phyloP scores from a whole-genome alignment of 164 flowering plant species.

The Umbilicus rupestris region DNA sequence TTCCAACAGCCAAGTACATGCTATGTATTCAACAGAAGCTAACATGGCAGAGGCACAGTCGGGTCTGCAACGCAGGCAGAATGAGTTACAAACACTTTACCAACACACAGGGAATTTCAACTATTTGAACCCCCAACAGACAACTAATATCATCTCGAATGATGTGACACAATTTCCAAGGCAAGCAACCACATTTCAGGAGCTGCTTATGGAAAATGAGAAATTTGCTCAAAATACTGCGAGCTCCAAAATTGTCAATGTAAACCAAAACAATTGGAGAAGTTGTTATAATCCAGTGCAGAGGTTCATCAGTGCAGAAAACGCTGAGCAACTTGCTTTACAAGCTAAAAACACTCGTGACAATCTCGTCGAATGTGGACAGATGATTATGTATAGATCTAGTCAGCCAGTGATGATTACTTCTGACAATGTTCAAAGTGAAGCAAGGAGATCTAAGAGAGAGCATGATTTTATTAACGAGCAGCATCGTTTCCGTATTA shows the following conservation, averaged over 20 bases:
- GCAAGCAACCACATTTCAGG: conserved; percentile 10
- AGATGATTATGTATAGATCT: conserved; percentile 10
- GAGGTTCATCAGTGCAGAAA: conserved; percentile 15
- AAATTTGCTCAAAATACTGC: conserved; percentile 10
- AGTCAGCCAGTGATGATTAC: conserved; percentile 14
- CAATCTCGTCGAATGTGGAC: conserved; percentile 8
- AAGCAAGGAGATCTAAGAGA: conserved; percentile 27
- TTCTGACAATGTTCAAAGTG: conserved; percentile 9
- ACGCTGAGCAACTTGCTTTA: conserved; percentile 10
- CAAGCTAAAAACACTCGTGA: conserved; percentile 11
- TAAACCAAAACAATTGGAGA: conserved; percentile 10
- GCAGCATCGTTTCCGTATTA: not conserved
- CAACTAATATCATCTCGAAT: conserved; percentile 2
- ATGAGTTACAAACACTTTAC: conserved; percentile 6
- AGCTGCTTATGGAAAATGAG: conserved; percentile 12
- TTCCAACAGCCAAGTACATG: not conserved
- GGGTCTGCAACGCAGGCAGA: conserved; percentile 8
- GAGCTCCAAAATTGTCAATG: conserved; percentile 8
- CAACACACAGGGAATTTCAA: conserved; percentile 8
- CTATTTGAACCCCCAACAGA: not conserved
- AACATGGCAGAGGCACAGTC: not conserved
- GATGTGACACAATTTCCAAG: conserved; percentile 4
- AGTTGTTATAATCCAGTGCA: conserved; percentile 11
- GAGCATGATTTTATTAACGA: conserved; percentile 13
- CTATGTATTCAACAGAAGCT: not conserved